Evolutionary conservation across 371 early-diverging fungal genomes (phyloP), one percentile per base, ranked within the genome.

Genomic region (Apophysomyces sp.): DNA sequence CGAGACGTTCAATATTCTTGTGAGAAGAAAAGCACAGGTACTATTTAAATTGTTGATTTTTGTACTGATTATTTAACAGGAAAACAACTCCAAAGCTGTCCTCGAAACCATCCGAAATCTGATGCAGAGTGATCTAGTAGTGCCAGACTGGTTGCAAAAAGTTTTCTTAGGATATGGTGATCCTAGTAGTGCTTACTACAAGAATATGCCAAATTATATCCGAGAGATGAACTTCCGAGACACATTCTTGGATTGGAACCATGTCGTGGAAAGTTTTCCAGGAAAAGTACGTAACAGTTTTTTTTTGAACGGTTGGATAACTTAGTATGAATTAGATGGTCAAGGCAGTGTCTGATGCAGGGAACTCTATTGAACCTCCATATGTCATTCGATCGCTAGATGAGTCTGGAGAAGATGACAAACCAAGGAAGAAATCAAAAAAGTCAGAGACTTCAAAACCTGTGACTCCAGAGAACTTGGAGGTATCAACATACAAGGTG

Each of bases 81-180:
- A 95, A 75, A 98, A 94, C 76, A 95, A 95, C 72, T 97, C 97
- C 68, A 94, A 93, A 71, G 84, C 92, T 2, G 93, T 95, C 0
- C 73, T 97, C 30, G 94, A 95, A 62, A 90, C 94, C 0, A 89
- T 96, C 29, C 89, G 96, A 13, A 93, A 92, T 59, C 67, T 95
- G 61, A 90, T 94, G 89, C 88, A 89, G 63, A 85, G 82, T 56
- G 89, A 92, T 27, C 61, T 84, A 2, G 83, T 83, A 24, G 87
- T 98, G 0, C 99, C 99, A 6, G 87, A 86, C 5, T 98, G 98
- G 98, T 72, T 98, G 24, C 85, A 89, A 24, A 85, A 92, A 44
- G 87, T 92, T 4, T 87, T 97, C 40, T 77, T 98, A 37, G 98
- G 98, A 28, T 98, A 98, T 66, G 98, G 97, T 36, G 92, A 96